Base-by-base conservation (phyloP, 208 protist genomes). In the Leishmania aethiopica region DNA sequence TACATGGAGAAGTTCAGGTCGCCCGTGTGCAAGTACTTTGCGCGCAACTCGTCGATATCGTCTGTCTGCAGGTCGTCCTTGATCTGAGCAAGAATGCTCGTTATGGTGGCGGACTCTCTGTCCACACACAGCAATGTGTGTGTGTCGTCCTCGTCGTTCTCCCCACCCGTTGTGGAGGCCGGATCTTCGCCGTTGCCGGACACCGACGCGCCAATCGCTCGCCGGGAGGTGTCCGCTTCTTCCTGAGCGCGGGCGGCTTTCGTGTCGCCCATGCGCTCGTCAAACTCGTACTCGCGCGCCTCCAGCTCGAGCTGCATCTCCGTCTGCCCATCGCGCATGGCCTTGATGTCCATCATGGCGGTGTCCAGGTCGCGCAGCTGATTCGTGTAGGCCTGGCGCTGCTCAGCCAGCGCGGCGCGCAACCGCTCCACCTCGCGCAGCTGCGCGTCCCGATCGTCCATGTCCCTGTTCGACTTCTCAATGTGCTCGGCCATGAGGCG, bases 1-100 rank as follows among this genome's bases (percentile, higher is more conserved):
- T 99, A 99, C 40, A 99, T 86, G 32, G 98, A 99, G 80, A 99
- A 99, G 93, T 99, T 99, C 45, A 89, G 88, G 67, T 99, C 98
- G 66, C 98, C 98, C 3, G 96, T 92, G 59, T 91, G 84, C 79
- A 96, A 84, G 88, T 98, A 99, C 76, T 94, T 84, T 37, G 92
- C 70, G 35, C 92, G 91, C 53, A 99, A 75, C 62, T 87, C 89
- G 45, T 98, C 90, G n/a, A 98, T 89, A 83, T 99, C 95, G 37
- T 93, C 88, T 42, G 95, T 89, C 35, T 84, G 86, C 11, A 97
- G 90, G 17, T 93, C 96, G 13, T 97, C 93, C 59, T 86, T 79
- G 77, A 99, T 88, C 77, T 99, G 95, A 53, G 75, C 49, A 42
- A 98, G 80, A 77, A 97, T 92, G 42, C 97, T 96, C 13, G 95